Conservation (phyloP, 257 asterid species). For the Lycium barbarum region DNA sequence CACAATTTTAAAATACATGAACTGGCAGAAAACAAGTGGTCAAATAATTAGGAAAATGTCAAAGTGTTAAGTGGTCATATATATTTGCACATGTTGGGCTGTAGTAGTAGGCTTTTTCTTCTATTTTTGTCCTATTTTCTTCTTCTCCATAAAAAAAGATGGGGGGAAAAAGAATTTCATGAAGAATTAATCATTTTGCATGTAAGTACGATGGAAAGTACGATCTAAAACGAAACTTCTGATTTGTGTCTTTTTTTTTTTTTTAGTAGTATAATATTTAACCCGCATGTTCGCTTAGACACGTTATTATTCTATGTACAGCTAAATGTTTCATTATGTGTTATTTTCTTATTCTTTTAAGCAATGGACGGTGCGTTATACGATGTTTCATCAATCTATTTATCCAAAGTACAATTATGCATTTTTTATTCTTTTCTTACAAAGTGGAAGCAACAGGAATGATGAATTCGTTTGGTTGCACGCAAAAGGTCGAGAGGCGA, state of each 20-base stretch:
- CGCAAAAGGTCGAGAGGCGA: neutral
- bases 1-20: neutral
- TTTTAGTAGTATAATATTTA: too few species aligned
- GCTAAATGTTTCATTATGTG: neutral
- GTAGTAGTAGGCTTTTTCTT: neutral
- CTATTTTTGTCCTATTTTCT: neutral
- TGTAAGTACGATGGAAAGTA: neutral
- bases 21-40: neutral
- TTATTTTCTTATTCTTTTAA: neutral
- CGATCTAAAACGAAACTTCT: neutral
- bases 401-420: neutral
- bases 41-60: neutral
- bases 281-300: neutral
- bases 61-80: neutral
- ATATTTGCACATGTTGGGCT: neutral
- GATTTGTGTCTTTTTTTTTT: neutral
- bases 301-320: neutral
- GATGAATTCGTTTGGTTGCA: neutral
- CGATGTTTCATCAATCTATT: neutral
- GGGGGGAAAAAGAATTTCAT: neutral
- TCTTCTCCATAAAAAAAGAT: neutral
- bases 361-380: neutral
- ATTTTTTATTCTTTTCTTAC: neutral
- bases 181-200: neutral
- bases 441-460: neutral